Evolutionary conservation across 768 basidiomycete species (phyloP), one percentile per base, ranked within the genome.

Genomic region (Boletus speciosus): DNA sequence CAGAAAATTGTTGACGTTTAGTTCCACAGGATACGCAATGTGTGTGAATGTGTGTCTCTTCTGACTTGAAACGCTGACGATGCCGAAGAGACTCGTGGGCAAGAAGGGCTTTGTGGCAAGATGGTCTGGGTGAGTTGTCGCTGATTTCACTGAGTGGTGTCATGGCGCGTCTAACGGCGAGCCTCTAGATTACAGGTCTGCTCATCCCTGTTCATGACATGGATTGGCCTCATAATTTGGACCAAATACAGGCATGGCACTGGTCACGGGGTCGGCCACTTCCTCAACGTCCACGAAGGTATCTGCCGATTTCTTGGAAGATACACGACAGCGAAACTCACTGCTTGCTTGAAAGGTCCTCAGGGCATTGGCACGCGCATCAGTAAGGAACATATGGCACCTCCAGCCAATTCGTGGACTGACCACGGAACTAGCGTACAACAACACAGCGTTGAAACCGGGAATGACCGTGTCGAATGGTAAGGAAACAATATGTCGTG

Each of bases 241-340:
- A 40, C 34, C 32, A 36, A 35, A 58, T 39, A 7, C 49, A 88
- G 93, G 55, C 94, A 97, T 57, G 90, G 92, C 5, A 97, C 95
- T 19, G 93, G 93, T 0, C 96, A 98, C 62, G 96, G 97, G 34
- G 89, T 99, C 32, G 96, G 96, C 0, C 86, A 90, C 60, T 98
- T 88, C 74, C 72, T 98, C 50, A 97, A 97, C 56, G 95, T 98
- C 0, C 95, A 98, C 63, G 94, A 98, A 78, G 77, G 76, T 75
- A 55, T 35, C 37, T 54, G 10, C 29, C 34, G 8, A 27, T 27
- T 32, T 36, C 0, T n/a, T 19, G 14, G 47, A 35, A 52, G 15
- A 3, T 6, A 15, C 14, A 9, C 15, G 29, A 12, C 16, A 9
- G 11, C 4, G n/a, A 40, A 45, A 4, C 48, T 69, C 35, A 67